Evolutionary conservation across 2,329 filamentous ascomycete genomes (phyloP).

Genomic region (Ascochyta clinopodiicola): DNA sequence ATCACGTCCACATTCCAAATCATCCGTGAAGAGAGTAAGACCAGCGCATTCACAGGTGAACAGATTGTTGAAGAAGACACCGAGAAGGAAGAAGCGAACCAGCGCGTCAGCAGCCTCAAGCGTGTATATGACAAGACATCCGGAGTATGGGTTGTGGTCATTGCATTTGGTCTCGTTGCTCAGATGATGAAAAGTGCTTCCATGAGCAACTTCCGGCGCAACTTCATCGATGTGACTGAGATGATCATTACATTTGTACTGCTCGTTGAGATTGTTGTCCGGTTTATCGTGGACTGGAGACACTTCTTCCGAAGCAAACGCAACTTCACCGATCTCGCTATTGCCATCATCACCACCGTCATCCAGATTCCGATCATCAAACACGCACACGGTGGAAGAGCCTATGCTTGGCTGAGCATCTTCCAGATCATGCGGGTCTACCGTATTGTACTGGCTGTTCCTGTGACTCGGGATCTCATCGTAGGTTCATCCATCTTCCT

Average conservation of each 20-base stretch:
- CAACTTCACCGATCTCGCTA: slow-evolving; percentile 80
- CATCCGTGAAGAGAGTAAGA: slow-evolving; percentile 93
- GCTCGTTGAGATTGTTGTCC: slow-evolving; percentile 80
- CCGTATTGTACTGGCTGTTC: slow-evolving; percentile 86
- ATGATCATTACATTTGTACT: slow-evolving; percentile 78
- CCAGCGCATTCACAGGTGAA: slow-evolving; percentile 87
- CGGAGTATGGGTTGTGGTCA: slow-evolving; percentile 80
- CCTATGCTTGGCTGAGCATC: slow-evolving; percentile 86
- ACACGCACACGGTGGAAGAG: slow-evolving; percentile 63
- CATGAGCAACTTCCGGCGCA: slow-evolving; percentile 69
- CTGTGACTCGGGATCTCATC: slow-evolving; percentile 86
- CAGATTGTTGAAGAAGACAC: slow-evolving; percentile 55
- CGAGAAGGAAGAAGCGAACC: slow-evolving; percentile 46
- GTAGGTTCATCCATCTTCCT: slow-evolving; percentile 46
- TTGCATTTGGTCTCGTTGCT: slow-evolving; percentile 78
- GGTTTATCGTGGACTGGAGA: slow-evolving; percentile 80
- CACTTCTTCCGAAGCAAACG: slow-evolving; percentile 74
- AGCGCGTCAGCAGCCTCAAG: slow-evolving; percentile 64
- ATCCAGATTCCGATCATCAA: slow-evolving; percentile 86
- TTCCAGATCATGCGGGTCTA: slow-evolving; percentile 95
- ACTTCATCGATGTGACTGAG: slow-evolving; percentile 75
- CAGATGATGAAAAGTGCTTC: slow-evolving; percentile 78
- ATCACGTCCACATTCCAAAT: slow-evolving; percentile 99
- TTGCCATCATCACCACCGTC: slow-evolving; percentile 81
- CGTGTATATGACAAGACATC: slow-evolving; percentile 75